Percentiles rank a stretch among this genome's conserved stretches.
Evolutionary conservation across 208 protist genomes (phyloP).

Genomic region (Kentomonas sorsogonicus): DNA sequence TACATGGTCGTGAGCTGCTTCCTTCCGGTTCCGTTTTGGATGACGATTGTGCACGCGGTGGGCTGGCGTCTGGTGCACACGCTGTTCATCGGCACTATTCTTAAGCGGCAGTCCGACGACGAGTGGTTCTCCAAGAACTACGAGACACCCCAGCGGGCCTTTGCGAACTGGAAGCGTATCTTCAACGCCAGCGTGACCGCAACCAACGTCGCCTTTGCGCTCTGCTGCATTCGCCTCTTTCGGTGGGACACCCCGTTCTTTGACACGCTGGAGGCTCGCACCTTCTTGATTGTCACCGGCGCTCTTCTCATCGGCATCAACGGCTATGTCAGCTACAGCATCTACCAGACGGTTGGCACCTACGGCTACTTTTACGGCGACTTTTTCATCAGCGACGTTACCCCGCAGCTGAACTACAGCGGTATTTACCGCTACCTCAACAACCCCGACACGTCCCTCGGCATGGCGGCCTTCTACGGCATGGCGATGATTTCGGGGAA

Average conservation of each 20-base stretch:
- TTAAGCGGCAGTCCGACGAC: slow-evolving; percentile 54
- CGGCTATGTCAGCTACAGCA: slow-evolving; percentile 65
- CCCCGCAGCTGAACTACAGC: slow-evolving; percentile 78
- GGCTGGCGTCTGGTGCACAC: slow-evolving; percentile 81
- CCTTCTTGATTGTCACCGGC: slow-evolving; percentile 43
- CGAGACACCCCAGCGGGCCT: slow-evolving; percentile 55
- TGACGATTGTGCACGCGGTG: slow-evolving; percentile 57
- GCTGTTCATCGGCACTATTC: slow-evolving; percentile 69
- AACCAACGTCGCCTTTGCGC: slow-evolving; percentile 40
- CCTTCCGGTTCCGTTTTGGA: slow-evolving; percentile 38
- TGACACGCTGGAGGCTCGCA: slow-evolving; percentile 25
- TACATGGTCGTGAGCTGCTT: slow-evolving; percentile 52
- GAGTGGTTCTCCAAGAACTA: slow-evolving; percentile 82
- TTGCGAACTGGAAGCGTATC: slow-evolving; percentile 89
- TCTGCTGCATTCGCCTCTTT: slow-evolving; percentile 43
- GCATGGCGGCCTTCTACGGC: slow-evolving; percentile 88
- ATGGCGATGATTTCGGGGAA: slow-evolving; percentile 84
- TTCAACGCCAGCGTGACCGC: slow-evolving; percentile 78
- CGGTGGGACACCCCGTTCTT: slow-evolving; percentile 37
- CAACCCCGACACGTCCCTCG: slow-evolving; percentile 89
- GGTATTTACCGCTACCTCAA: slow-evolving; percentile 95
- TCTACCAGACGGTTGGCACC: slow-evolving; percentile 86
- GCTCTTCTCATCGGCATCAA: slow-evolving; percentile 76
- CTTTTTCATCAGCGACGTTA: slow-evolving; percentile 75
- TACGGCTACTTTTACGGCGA: slow-evolving; percentile 94